Percentiles rank a stretch among this genome's conserved stretches.
Conservation (phyloP, 1,284 basidiomycete species). For the Ganoderma leucocontextum region DNA sequence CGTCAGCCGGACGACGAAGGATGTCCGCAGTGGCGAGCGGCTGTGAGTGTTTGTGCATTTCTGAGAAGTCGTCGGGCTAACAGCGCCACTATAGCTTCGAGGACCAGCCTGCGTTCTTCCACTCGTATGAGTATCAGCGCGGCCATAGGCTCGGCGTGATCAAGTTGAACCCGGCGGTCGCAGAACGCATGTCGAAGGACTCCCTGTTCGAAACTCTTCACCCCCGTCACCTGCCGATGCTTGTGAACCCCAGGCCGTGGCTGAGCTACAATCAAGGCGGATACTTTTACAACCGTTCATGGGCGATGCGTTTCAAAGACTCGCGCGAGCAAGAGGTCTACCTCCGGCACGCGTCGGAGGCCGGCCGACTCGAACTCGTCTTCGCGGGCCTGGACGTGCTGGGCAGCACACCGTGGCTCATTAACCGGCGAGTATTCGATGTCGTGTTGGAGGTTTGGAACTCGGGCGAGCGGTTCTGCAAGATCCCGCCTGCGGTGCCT, state of each 20-base stretch:
- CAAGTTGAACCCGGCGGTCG: constrained; percentile 85
- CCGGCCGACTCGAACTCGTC: constrained; percentile 85
- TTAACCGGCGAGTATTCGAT: constrained; percentile 84
- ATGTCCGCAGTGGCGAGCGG: constrained; percentile 64
- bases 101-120: constrained; percentile 91
- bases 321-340: constrained; percentile 88
- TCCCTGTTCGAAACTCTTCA: constrained; percentile 82
- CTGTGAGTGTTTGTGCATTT: constrained; percentile 53
- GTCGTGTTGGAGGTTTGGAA: constrained; percentile 88
- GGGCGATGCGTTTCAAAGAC: constrained; percentile 94
- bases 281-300: constrained; percentile 48
- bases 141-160: constrained; percentile 94
- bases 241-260: constrained; percentile 93
- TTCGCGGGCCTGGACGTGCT: constrained; percentile 92
- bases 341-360: constrained; percentile 78
- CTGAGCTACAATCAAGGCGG: constrained; percentile 81
- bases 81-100: constrained; percentile 61
- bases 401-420: constrained; percentile 90
- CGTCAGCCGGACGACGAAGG: constrained; percentile 68
- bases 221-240: constrained; percentile 96
- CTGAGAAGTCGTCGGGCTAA: constrained; percentile 4
- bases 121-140: constrained; percentile 93
- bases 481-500: constrained; percentile 76
- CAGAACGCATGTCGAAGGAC: constrained; percentile 84
- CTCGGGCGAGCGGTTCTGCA: constrained; percentile 74